A percentile compares a stretch with the other conserved stretches of the same genome.
These are phyloP conservation scores for Sporothrix mexicana DNA, from an alignment of 2,329 filamentous ascomycete species.

Conservation along the genomic window DNA sequence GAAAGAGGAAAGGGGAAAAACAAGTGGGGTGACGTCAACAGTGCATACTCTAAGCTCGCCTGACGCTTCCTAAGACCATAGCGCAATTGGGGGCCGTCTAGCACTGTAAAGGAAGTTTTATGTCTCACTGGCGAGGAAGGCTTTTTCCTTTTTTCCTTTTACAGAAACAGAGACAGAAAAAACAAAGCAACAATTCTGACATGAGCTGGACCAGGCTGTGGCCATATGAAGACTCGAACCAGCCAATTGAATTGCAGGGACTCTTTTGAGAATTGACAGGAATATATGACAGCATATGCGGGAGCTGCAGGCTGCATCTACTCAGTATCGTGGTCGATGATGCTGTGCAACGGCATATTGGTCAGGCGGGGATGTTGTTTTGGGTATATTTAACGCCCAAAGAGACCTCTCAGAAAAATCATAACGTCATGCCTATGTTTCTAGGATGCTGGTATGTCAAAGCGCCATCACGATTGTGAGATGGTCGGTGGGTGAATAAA, in stretches of 20 bases:
- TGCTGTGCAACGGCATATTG: constrained; percentile 11
- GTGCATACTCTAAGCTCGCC: background rate
- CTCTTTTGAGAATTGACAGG: background rate
- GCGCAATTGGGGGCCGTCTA: background rate
- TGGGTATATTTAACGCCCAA: background rate
- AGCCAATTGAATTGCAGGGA: background rate
- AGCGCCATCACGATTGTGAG: background rate
- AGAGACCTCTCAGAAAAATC: background rate
- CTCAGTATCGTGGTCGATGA: background rate
- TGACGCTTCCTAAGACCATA: constrained; percentile 11
- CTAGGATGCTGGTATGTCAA: background rate
- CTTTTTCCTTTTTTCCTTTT: no score
- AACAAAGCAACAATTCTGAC: constrained; percentile 7
- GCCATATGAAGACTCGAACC: background rate
- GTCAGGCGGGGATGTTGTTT: background rate
- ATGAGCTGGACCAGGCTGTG: background rate
- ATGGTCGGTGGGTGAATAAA: background rate
- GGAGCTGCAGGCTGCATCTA: background rate
- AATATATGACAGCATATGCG: background rate
- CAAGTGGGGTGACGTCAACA: constrained; percentile 19
- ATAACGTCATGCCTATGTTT: background rate
- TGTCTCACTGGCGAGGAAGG: background rate
- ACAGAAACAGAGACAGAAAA: background rate
- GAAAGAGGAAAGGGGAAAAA: background rate
- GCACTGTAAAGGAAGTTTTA: constrained; percentile 1